Base-by-base conservation (phyloP, 2,329 filamentous ascomycete genomes). In the Chrysosphaeria jannelii region DNA sequence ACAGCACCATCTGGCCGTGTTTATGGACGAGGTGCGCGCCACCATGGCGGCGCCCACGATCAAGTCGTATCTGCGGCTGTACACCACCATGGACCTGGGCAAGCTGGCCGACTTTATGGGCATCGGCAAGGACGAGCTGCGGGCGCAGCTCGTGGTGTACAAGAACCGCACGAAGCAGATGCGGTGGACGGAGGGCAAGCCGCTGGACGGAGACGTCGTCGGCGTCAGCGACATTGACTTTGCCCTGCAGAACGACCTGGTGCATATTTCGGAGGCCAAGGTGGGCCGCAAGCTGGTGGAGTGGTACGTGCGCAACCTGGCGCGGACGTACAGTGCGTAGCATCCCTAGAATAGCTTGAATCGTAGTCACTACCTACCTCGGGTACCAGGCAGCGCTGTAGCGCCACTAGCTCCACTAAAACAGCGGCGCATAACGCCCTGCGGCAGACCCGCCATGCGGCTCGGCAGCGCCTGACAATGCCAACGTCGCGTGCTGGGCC, bases 11-110 rank as follows among this genome's bases (percentile, higher is more conserved):
- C 65, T 90, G 33, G 58, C 72, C 38, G 71, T 97, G 50, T 97
- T 97, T 58, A 93, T 97, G 81, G 79, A 91, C 36, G 85, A 97
- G 55, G 81, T 97, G 47, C 90, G 89, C 65, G 91, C 76, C 50
- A 93, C 89, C 50, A 85, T 97, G 63, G 89, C 66, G 66, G 81
- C 75, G 45, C 85, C 85, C 21, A 91, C 79, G 21, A 72, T 97
- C 45, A 90, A 89, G 58, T 91, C 79, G 31, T 97, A 97, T 56
- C 64, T 97, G 35, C 85, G 89, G 44, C 70, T 97, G 27, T 97
- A 97, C 64, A 93, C 85, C 21, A 97, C 85, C 35, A 93, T 97
- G 81, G 85, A 97, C 40, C 57, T 97, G 31, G 85, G 81, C 56
- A 97, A 97, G 55, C 66, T 97, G 30, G 76, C 85, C 30, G 79